Conservation (phyloP, 2,329 filamentous ascomycete genomes). For the Sphaerulina musiva region DNA sequence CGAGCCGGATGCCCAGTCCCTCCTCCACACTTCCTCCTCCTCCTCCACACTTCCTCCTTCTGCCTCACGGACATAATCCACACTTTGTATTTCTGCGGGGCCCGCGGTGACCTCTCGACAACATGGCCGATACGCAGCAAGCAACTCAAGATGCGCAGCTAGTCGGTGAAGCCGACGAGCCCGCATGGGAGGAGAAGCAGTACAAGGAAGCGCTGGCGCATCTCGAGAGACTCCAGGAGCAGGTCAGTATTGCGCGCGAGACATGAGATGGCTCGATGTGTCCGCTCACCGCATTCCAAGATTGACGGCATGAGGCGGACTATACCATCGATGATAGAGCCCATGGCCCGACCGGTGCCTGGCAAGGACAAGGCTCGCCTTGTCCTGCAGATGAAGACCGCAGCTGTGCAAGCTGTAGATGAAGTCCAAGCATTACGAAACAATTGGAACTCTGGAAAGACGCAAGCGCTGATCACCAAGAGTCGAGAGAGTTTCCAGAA, state of each 20-base stretch:
- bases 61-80: neutral
- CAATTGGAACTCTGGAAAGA: slow-evolving; percentile 35
- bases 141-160: neutral
- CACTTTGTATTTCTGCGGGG: neutral
- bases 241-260: slow-evolving; percentile 29
- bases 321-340: slow-evolving; percentile 39
- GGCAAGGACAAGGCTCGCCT: slow-evolving; percentile 29
- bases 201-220: slow-evolving; percentile 39
- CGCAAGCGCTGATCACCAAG: slow-evolving; percentile 35
- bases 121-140: slow-evolving; percentile 1
- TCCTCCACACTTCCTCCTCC: too few species aligned
- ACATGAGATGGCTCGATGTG: neutral
- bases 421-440: slow-evolving; percentile 35
- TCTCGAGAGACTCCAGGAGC: slow-evolving; percentile 40
- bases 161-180: neutral
- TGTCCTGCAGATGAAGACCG: slow-evolving; percentile 36
- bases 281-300: slow-evolving; percentile 26
- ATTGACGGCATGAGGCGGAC: slow-evolving; percentile 39
- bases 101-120: neutral
- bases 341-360: slow-evolving; percentile 30
- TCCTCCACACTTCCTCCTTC: too few species aligned
- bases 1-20: too few species aligned
- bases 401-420: slow-evolving; percentile 33
- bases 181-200: slow-evolving; percentile 19
- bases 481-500: slow-evolving; percentile 31